Evolutionary conservation across 108 stramenopile species (phyloP).

Genomic region (Skeletonema grethae): DNA sequence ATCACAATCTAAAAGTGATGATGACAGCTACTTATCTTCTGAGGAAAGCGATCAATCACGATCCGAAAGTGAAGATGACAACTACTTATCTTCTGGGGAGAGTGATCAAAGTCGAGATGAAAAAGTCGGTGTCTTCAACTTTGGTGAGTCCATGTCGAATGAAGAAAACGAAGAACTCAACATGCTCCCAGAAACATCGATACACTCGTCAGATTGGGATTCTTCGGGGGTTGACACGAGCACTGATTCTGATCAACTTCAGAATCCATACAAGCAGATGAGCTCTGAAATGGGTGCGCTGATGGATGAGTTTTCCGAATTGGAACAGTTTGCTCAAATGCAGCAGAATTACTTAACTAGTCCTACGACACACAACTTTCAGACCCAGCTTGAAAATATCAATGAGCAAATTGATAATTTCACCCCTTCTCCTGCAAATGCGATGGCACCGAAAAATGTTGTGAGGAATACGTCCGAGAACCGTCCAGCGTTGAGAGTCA

Average conservation of each 20-base stretch:
- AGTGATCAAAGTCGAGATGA: background rate
- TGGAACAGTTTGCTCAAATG: conserved; percentile 17
- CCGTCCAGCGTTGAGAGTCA: background rate
- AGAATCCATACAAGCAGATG: background rate
- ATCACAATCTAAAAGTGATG: background rate
- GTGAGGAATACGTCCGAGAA: background rate
- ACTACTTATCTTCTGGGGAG: background rate
- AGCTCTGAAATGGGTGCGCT: conserved; percentile 17
- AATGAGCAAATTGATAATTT: conserved; percentile 18
- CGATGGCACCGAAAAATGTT: background rate
- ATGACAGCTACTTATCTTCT: background rate
- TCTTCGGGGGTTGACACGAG: conserved; percentile 1
- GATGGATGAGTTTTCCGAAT: conserved; percentile 20
- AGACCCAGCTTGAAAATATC: conserved; percentile 24
- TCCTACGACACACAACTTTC: conserved; percentile 21
- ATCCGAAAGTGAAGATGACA: too few species aligned
- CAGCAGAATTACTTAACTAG: conserved; percentile 33
- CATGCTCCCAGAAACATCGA: background rate
- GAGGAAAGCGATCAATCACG: background rate
- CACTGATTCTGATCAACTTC: conserved; percentile 1
- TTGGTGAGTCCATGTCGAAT: background rate
- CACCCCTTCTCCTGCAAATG: conserved; percentile 8
- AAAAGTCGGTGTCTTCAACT: background rate
- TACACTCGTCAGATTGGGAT: conserved; percentile 16
- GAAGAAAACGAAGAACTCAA: conserved; percentile 6